Base-by-base conservation (phyloP, 2,329 filamentous ascomycete genomes). In the Scleromitrula shiraiana region DNA sequence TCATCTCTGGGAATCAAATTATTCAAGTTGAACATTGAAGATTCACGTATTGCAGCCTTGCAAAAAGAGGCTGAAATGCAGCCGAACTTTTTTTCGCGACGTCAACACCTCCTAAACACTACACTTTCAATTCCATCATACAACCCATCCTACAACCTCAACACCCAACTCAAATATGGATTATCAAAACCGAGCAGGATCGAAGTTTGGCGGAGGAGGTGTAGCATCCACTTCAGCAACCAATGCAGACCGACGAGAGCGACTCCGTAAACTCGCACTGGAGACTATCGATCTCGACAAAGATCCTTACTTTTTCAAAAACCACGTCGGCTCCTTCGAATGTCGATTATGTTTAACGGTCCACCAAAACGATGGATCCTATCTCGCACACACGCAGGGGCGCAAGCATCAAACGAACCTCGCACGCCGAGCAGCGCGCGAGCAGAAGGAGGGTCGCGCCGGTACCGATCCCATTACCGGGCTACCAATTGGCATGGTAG, bases 261-360 rank as follows among this genome's bases (percentile, higher is more conserved):
- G 93, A 55, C 84, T 98, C 32, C 89, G 91, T 68, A 96, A 96
- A 73, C 89, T 98, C 64, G 93, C 93, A 50, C 87, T 98, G 64
- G 93, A 98, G 72, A 94, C 89, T 48, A 98, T 98, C 75, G 91
- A 97, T 73, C 86, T 97, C 54, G 93, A 97, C 71, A 97, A 96
- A 72, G 93, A 98, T 71, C 93, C 93, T 0, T 98, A 97, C 78
- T 96, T 97, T 75, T 98, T 98, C 83, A 95, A 95, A 69, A 98
- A 98, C 75, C 91, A 98, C 69, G 88, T 97, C 61, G 93, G 93
- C 64, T 93, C 85, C 63, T 98, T 96, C 70, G 93, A 98, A 70
- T 98, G 93, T 68, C 87, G 93, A 24, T 84, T 98, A 33, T 98
- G 93, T 64, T 75, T 98, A 22, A 98, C 93, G 0, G 91, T 97